These are phyloP conservation scores for Picea glauca DNA, from an alignment of 75 land plant species.

Conservation along the genomic window DNA sequence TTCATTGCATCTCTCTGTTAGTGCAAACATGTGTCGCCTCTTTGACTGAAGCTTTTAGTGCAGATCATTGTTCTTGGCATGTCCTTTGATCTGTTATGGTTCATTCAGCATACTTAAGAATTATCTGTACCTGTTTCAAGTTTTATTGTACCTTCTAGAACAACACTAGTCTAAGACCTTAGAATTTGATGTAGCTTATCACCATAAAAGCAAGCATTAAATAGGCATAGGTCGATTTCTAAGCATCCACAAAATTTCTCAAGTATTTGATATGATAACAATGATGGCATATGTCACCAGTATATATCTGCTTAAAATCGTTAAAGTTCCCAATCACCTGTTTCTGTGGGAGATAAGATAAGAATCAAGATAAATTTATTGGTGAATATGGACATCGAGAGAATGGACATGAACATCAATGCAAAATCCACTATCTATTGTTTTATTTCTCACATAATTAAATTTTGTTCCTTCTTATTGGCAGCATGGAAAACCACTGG, in stretches of 20 bases:
- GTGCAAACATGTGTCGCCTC: no score
- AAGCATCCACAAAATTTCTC: background rate
- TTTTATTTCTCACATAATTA: background rate
- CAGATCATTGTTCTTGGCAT: no score
- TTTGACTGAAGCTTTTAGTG: no score
- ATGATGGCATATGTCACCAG: background rate
- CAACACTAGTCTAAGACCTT: no score
- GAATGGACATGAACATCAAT: background rate
- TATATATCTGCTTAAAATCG: background rate
- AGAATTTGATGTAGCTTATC: no score
- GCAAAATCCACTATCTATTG: background rate
- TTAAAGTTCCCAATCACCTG: no score
- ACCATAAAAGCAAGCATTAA: background rate
- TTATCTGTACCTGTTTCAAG: background rate
- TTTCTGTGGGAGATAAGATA: background rate
- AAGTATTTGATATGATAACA: background rate
- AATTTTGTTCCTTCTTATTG: background rate
- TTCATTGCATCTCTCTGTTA: no score
- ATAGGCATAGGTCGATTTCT: background rate
- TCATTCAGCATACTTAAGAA: background rate
- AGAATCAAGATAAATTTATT: background rate
- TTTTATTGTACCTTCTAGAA: no score
- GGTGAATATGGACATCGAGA: background rate
- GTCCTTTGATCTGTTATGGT: no score
- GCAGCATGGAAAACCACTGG: conserved; percentile 80